phyloP scores from a whole-genome alignment of 768 basidiomycete genomes.

The Pulveroboletus sp. region DNA sequence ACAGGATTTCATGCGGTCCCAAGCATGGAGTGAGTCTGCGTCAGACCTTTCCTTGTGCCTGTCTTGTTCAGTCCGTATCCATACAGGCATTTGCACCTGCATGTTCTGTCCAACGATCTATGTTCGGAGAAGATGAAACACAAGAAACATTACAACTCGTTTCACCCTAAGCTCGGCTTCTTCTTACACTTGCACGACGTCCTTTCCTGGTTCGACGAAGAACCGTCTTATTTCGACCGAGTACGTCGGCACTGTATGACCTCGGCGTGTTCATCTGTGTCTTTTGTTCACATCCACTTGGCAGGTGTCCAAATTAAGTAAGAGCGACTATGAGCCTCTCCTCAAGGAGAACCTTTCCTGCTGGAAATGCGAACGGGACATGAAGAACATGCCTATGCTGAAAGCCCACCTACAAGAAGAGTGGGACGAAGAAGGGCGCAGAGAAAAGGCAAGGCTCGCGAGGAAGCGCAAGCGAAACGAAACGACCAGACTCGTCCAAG shows the following conservation, averaged over 20 bases:
- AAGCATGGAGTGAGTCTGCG: constrained; percentile 71
- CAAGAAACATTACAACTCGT: constrained; percentile 92
- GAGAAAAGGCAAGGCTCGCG: constrained; percentile 39
- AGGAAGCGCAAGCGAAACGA: constrained; percentile 38
- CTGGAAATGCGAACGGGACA: constrained; percentile 58
- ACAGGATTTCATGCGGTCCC: constrained; percentile 82
- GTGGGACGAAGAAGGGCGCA: constrained; percentile 49
- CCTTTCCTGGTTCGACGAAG: constrained; percentile 75
- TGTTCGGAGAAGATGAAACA: constrained; percentile 66
- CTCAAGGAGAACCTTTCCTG: constrained; percentile 68
- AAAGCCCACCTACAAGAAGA: constrained; percentile 76
- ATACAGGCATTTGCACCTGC: constrained; percentile 74
- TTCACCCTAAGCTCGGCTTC: constrained; percentile 80
- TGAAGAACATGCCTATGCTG: constrained; percentile 71
- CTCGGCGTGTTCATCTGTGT: background rate
- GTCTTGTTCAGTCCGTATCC: background rate
- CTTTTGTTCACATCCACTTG: background rate
- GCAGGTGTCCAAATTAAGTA: constrained; percentile 53
- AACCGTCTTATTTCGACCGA: constrained; percentile 47
- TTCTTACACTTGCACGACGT: constrained; percentile 77
- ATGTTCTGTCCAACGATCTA: constrained; percentile 80
- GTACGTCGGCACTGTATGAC: constrained; percentile 34
- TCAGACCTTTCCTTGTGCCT: background rate
- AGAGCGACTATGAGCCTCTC: constrained; percentile 55
- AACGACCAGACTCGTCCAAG: background rate